Percentiles rank a stretch among this genome's conserved stretches.
Conservation (phyloP, 768 basidiomycete genomes). For the Sutorius australiensis region DNA sequence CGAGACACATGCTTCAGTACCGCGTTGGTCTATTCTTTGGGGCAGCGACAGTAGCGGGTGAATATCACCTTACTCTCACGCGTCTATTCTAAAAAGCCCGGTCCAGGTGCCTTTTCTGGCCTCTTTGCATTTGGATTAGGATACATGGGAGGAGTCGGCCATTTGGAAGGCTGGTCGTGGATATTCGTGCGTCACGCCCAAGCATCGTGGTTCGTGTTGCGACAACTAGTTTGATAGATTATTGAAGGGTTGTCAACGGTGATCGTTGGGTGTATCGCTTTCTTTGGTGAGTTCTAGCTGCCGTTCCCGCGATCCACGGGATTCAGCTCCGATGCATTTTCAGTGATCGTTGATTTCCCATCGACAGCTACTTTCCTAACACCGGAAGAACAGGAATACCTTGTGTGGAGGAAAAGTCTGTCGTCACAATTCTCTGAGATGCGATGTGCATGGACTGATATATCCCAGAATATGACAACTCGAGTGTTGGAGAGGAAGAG, state of each 20-base stretch:
- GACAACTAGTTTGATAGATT: slow-evolving; percentile 3
- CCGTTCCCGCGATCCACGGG: background rate
- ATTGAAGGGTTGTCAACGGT: slow-evolving; percentile 53
- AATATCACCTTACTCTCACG: background rate
- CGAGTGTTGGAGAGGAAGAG: slow-evolving; percentile 41
- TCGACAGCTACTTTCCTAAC: slow-evolving; percentile 17
- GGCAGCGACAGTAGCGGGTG: slow-evolving; percentile 58
- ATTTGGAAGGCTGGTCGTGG: slow-evolving; percentile 66
- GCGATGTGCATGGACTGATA: slow-evolving; percentile 51
- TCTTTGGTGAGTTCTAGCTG: slow-evolving; percentile 37
- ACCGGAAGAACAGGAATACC: slow-evolving; percentile 12
- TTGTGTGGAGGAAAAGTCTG: slow-evolving; percentile 18
- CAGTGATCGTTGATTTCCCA: slow-evolving; percentile 56
- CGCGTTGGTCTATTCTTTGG: slow-evolving; percentile 64
- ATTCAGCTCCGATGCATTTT: background rate
- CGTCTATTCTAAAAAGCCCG: background rate
- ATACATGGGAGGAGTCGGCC: slow-evolving; percentile 46
- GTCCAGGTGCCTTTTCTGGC: slow-evolving; percentile 52
- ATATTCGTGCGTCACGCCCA: slow-evolving; percentile 47
- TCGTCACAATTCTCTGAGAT: slow-evolving; percentile 20
- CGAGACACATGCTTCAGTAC: slow-evolving; percentile 55
- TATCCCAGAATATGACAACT: slow-evolving; percentile 37
- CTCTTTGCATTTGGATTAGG: slow-evolving; percentile 54
- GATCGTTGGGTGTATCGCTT: slow-evolving; percentile 49
- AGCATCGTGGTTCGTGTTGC: background rate